Evolutionary conservation across 2,329 filamentous ascomycete genomes (phyloP), one percentile per base, ranked within the genome.

Genomic region (Colletotrichum higginsianum): DNA sequence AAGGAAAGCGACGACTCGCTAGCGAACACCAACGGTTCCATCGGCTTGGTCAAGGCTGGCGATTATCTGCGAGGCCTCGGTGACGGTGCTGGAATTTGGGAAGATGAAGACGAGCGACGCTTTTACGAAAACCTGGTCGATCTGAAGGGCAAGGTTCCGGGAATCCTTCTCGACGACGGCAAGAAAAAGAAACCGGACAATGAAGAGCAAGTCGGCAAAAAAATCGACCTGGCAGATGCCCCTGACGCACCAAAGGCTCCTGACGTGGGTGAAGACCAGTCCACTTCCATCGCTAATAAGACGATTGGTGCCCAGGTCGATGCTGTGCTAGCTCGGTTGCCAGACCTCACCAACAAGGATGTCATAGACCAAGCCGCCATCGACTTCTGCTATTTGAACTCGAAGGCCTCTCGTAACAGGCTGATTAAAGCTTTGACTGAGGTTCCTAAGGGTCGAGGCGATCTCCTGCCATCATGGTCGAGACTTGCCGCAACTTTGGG

Each of bases 91-190:
- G 96, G 96, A 0, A 98, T 99, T 74, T 99, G 96, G 96, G 95
- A 98, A 83, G 96, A 99, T 77, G 96, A 99, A 79, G 96, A 99
- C 66, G 96, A 99, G 82, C 91, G 96, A 71, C 93, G 96, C 72
- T 99, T 99, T 81, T 99, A 99, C 83, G 96, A 99, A 84, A 98
- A 98, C 75, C 83, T 99, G 13, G 93, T 97, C 15, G 96, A 99
- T 79, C 85, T 99, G 18, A 98, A 97, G 79, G 96, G 97, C 76
- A 97, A 98, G 76, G 96, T 99, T 3, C 97, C 96, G 0, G 93
- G 93, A 1, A 97, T 99, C 76, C 86, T 99, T 11, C 89, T 99
- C 1, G 96, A 99, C 78, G 96, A 98, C 76, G 91, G 90, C 64
- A 98, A 97, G 83, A 98, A 98, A 85, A 98, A 97, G 84, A 98